Base-by-base conservation (phyloP, 345 rosid genomes). In the Noccaea caerulescens region DNA sequence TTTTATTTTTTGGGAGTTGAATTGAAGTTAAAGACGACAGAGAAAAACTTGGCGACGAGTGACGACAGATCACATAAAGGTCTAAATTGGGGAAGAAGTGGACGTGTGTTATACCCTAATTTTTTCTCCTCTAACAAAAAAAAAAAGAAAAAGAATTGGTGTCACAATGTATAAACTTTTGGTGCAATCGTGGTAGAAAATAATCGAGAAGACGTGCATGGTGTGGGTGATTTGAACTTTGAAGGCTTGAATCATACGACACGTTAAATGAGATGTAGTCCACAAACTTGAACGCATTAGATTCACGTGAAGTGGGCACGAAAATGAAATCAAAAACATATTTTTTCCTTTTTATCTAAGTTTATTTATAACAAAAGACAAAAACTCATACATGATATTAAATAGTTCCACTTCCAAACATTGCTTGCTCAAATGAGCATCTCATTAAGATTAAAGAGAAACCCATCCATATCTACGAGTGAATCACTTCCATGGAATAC, bases 381-480 rank as follows among this genome's bases (percentile, higher is more conserved):
- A 55, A 55, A 56, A 58, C 46, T 50, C 39, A 32, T 9, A 43
- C 46, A 66, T n/a, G 23, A 13, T 10, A 68, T 25, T 52, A 34
- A 20, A 44, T 8, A 4, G 23, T 70, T 70, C 71, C 67, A 70
- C 79, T 76, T 6, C 12, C 79, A 50, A 68, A 69, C 72, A 59
- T 76, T 76, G 79, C 76, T 76, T 76, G 71, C 79, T 50, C 46
- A 69, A 50, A 76, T 76, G 79, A 76, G 79, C 79, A 76, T 69
- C 79, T 69, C 75, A 69, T n/a, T 27, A 27, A 27, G 30, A 27
- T 27, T 27, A 52, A n/a, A 63, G 23, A 69, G 45, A 46, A 45
- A 45, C 52, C 38, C 39, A 68, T 37, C 16, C 58, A 27, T 47
- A 9, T 18, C 10, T 41, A 69, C 30, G 66, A 62, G 34, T 55